Conservation (phyloP, 1,284 basidiomycete species). For the Entoloma clypeatum region DNA sequence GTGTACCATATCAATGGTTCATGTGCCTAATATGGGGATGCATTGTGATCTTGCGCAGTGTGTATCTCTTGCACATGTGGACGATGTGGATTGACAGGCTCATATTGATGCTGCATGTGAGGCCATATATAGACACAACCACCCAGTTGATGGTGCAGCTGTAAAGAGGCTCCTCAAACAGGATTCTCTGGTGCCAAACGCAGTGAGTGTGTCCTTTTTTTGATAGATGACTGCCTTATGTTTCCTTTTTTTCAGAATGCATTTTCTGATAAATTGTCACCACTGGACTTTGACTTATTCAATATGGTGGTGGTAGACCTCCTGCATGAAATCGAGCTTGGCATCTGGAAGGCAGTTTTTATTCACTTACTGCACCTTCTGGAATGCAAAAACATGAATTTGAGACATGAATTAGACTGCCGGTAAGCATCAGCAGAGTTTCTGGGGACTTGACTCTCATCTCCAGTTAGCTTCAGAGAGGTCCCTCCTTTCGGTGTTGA, state of each 20-base stretch:
- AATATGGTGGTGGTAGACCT: slow-evolving; percentile 11
- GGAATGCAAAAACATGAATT: background rate
- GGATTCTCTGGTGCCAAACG: slow-evolving; percentile 10
- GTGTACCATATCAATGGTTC: background rate
- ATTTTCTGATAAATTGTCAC: slow-evolving; percentile 23
- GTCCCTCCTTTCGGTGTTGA: too few relatives aligned
- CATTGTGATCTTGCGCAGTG: background rate
- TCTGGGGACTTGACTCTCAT: too few relatives aligned
- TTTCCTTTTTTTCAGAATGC: slow-evolving; percentile 27
- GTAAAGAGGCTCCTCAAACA: slow-evolving; percentile 8
- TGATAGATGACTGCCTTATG: background rate
- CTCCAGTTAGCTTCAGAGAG: too few relatives aligned
- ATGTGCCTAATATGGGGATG: slow-evolving; percentile 2
- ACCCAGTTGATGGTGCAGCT: slow-evolving; percentile 3
- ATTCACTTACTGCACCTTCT: slow-evolving; percentile 24
- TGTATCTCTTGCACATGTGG: background rate
- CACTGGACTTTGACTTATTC: slow-evolving; percentile 12
- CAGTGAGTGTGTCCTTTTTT: background rate
- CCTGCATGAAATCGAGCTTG: slow-evolving; percentile 16
- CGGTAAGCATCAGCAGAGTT: too few relatives aligned
- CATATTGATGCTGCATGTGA: background rate
- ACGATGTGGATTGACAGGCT: background rate
- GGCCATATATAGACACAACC: slow-evolving; percentile 6
- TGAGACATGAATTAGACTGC: slow-evolving; percentile 2
- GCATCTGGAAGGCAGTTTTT: slow-evolving; percentile 33